A percentile compares a stretch with the other conserved stretches of the same genome.
These are phyloP conservation scores for Platanus orientalis DNA, from an alignment of 164 flowering plant genomes.

Conservation along the genomic window DNA sequence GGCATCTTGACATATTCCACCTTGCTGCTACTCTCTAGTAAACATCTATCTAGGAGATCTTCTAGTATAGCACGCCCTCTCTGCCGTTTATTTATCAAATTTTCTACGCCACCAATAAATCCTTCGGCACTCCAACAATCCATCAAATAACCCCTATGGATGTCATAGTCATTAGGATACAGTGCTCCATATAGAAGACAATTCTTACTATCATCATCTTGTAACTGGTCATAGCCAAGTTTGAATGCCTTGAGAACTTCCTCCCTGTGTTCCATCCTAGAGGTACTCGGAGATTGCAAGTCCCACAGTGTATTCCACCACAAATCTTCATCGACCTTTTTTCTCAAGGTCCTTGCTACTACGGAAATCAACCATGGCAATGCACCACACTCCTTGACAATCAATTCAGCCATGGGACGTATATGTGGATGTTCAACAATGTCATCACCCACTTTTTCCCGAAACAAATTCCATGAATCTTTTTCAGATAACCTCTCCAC, in stretches of 20 bases:
- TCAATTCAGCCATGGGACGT: not conserved
- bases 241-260: constrained; percentile 14
- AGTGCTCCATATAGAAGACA: constrained; percentile 22
- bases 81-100: constrained; percentile 1
- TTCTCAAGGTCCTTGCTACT: constrained; percentile 17
- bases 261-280: constrained; percentile 1
- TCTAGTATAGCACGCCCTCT: constrained; percentile 12
- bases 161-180: constrained; percentile 20
- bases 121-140: constrained; percentile 25
- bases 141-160: constrained; percentile 10
- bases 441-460: constrained; percentile 7
- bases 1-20: constrained; percentile 17
- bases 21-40: constrained; percentile 14
- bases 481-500: constrained; percentile 9
- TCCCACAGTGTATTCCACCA: constrained; percentile 16
- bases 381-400: constrained; percentile 16
- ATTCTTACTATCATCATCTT: not conserved
- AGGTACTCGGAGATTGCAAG: not conserved
- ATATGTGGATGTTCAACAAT: not conserved
- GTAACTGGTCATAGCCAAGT: constrained; percentile 15
- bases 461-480: constrained; percentile 27
- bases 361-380: constrained; percentile 10
- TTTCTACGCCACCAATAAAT: not conserved
- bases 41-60: constrained; percentile 8
- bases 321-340: not conserved